phyloP scores from a whole-genome alignment of 169 alveolate genomes.

The Fabrea salina region DNA sequence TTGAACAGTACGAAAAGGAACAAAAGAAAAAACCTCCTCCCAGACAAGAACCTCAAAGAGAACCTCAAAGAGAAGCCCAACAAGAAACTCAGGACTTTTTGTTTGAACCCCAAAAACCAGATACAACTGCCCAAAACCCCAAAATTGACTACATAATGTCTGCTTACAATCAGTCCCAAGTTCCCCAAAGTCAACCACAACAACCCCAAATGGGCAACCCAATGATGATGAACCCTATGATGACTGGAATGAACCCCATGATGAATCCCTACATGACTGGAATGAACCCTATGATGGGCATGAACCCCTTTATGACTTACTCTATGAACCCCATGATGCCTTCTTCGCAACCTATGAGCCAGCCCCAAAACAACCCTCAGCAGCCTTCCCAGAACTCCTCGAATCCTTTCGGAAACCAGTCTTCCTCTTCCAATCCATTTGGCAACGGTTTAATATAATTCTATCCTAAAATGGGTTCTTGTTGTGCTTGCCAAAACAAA shows the following conservation, averaged over 20 bases:
- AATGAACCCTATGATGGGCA: too few species aligned
- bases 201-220: neutral
- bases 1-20: constrained; percentile 11
- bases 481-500: too few species aligned
- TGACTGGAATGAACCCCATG: constrained; percentile 38
- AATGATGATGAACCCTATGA: constrained; percentile 20
- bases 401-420: too few species aligned
- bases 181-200: neutral
- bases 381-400: too few species aligned
- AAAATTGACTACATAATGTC: neutral
- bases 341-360: too few species aligned
- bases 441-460: too few species aligned
- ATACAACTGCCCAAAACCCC: neutral
- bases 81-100: neutral
- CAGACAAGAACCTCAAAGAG: neutral
- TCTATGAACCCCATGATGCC: too few species aligned
- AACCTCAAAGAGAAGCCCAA: neutral
- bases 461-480: too few species aligned
- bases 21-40: neutral
- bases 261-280: constrained; percentile 12
- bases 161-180: neutral
- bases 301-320: too few species aligned
- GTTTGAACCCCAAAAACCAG: neutral
- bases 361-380: too few species aligned
- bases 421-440: too few species aligned